Percentiles rank a stretch among this genome's conserved stretches.
phyloP scores from a whole-genome alignment of 1,284 basidiomycete genomes.

The Trichosporon inkin region DNA sequence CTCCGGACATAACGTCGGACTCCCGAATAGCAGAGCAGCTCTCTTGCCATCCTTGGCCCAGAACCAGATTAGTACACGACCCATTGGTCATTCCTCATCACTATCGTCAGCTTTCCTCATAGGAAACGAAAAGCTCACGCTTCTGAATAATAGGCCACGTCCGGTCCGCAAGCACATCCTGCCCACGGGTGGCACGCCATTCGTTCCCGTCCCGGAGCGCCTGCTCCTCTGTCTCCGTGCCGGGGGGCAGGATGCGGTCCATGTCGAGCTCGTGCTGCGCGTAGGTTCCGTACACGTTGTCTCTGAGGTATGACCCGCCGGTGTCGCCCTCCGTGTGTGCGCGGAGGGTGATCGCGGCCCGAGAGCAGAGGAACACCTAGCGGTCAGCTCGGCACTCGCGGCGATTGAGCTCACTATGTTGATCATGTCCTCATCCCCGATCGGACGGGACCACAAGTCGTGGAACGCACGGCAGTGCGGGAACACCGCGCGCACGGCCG shows the following conservation, averaged over 20 bases:
- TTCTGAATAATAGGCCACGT: constrained; percentile 37
- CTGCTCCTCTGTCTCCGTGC: constrained; percentile 1
- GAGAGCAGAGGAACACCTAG: constrained; percentile 19
- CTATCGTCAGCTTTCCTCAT: constrained; percentile 19
- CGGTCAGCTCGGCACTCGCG: constrained; percentile 1
- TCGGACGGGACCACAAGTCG: constrained; percentile 55
- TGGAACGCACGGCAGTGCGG: constrained; percentile 73
- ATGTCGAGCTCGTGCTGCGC: constrained; percentile 33
- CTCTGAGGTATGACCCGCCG: constrained; percentile 33
- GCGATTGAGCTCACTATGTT: constrained; percentile 69
- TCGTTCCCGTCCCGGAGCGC: constrained; percentile 15
- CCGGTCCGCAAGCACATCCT: constrained; percentile 19
- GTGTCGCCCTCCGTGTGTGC: constrained; percentile 46
- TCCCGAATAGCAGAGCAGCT: no score
- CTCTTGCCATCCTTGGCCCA: no score
- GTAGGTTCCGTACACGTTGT: constrained; percentile 36
- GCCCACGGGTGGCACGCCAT: constrained; percentile 12
- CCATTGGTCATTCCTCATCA: constrained; percentile 40
- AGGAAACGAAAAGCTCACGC: constrained; percentile 25
- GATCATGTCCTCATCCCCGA: constrained; percentile 59
- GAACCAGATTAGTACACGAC: constrained; percentile 26
- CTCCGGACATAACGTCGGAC: no score
- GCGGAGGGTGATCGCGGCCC: constrained; percentile 63
- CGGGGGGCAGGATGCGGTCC: constrained; percentile 23
- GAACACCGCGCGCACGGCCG: constrained; percentile 66